Percentiles rank a stretch among this genome's conserved stretches.
These are phyloP conservation scores for Clavispora carvajalis DNA, from an alignment of 805 yeast genomes.

Conservation along the genomic window DNA sequence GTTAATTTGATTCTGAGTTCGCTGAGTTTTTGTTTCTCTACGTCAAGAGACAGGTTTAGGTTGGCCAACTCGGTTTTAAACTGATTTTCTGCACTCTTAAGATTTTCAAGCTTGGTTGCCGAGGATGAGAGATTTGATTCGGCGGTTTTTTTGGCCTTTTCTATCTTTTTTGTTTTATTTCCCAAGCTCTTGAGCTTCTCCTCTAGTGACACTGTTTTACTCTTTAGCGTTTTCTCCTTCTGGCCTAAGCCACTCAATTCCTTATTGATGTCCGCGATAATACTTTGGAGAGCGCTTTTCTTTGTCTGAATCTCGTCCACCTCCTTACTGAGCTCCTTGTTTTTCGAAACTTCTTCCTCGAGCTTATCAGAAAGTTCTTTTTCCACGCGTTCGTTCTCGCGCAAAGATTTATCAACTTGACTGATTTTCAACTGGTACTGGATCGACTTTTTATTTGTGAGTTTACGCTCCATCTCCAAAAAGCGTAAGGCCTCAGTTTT, in stretches of 20 bases:
- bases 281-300: slow-evolving; percentile 15
- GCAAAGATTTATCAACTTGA: slow-evolving; percentile 37
- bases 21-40: slow-evolving; percentile 55
- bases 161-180: slow-evolving; percentile 53
- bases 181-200: slow-evolving; percentile 69
- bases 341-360: slow-evolving; percentile 38
- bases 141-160: slow-evolving; percentile 48
- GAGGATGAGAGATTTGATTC: slow-evolving; percentile 41
- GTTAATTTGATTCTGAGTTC: slow-evolving; percentile 61
- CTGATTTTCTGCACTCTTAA: slow-evolving; percentile 40
- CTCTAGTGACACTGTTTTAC: slow-evolving; percentile 62
- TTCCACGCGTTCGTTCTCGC: slow-evolving; percentile 31
- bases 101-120: slow-evolving; percentile 40
- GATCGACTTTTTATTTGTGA: slow-evolving; percentile 48
- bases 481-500: slow-evolving; percentile 67
- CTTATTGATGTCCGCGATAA: slow-evolving; percentile 12
- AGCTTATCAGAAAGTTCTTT: slow-evolving; percentile 38
- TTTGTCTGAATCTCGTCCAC: slow-evolving; percentile 31
- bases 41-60: slow-evolving; percentile 40
- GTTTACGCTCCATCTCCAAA: slow-evolving; percentile 57
- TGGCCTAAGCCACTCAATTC: slow-evolving; percentile 20
- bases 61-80: slow-evolving; percentile 40
- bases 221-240: slow-evolving; percentile 29
- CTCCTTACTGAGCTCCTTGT: slow-evolving; percentile 27
- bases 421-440: slow-evolving; percentile 49